Evolutionary conservation across 306 rosid genomes (phyloP).

Genomic region (Trifolium pratense): DNA sequence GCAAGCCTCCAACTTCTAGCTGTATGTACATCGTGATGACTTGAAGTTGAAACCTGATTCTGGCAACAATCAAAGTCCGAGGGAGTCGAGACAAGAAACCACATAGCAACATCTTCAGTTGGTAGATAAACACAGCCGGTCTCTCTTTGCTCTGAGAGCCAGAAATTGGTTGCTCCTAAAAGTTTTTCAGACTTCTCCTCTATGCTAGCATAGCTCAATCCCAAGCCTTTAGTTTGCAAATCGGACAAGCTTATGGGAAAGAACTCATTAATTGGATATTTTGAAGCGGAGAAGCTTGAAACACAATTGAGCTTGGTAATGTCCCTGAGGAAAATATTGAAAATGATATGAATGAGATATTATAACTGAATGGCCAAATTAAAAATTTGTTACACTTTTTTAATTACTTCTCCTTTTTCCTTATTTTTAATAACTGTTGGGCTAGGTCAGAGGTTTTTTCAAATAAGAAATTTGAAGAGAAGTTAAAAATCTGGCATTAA

Average conservation of each 20-base stretch:
- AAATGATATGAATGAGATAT: slow-evolving; percentile 39
- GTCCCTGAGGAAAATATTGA: slow-evolving; percentile 66
- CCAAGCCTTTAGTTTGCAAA: slow-evolving; percentile 50
- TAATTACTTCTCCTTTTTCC: slow-evolving; percentile 29
- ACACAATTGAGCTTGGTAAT: slow-evolving; percentile 59
- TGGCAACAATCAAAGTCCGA: slow-evolving; percentile 50
- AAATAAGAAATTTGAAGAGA: slow-evolving; percentile 26
- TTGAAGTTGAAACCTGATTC: slow-evolving; percentile 48
- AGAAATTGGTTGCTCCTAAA: slow-evolving; percentile 57
- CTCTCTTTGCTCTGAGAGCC: slow-evolving; percentile 50
- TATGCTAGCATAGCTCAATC: slow-evolving; percentile 46
- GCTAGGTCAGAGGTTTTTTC: slow-evolving; percentile 9
- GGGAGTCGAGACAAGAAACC: slow-evolving; percentile 69
- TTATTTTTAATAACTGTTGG: slow-evolving; percentile 10
- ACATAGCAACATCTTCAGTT: slow-evolving; percentile 63
- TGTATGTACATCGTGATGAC: slow-evolving; percentile 45
- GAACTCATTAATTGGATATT: slow-evolving; percentile 61
- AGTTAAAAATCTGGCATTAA: slow-evolving; percentile 7
- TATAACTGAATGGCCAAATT: slow-evolving; percentile 17
- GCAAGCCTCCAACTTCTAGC: slow-evolving; percentile 76
- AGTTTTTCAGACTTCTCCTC: slow-evolving; percentile 56
- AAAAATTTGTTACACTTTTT: slow-evolving; percentile 4
- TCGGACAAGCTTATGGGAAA: slow-evolving; percentile 65
- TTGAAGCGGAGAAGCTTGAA: slow-evolving; percentile 64
- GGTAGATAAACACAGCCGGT: slow-evolving; percentile 42